These are phyloP conservation scores for Ochetophila trinervis DNA, from an alignment of 306 rosid genomes.

Conservation along the genomic window DNA sequence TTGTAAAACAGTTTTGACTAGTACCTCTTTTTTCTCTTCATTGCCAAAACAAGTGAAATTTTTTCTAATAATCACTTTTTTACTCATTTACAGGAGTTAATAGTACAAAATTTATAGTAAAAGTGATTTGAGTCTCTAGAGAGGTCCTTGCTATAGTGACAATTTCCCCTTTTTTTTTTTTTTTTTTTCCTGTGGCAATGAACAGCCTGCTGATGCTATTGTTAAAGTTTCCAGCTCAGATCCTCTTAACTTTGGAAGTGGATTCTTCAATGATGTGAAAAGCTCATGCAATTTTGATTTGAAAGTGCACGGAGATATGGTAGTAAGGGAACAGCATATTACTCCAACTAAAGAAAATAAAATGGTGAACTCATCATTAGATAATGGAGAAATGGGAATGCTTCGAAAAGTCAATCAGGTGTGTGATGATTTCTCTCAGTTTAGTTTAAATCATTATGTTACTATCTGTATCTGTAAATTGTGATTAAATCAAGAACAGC, in stretches of 20 bases:
- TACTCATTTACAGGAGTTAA: no score
- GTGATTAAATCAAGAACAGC: background rate
- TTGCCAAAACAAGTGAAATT: no score
- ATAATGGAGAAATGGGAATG: conserved; percentile 22
- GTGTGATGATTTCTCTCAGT: conserved; percentile 21
- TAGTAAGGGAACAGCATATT: conserved; percentile 29
- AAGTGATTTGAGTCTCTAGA: background rate
- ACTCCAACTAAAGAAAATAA: conserved; percentile 22
- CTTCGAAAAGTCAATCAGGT: conserved; percentile 40
- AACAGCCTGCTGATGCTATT: conserved; percentile 27
- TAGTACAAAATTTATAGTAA: no score
- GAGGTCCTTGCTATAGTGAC: background rate
- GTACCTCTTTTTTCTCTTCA: no score
- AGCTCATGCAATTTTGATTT: conserved; percentile 26
- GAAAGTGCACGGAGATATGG: conserved; percentile 26
- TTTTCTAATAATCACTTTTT: no score
- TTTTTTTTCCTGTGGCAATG: background rate
- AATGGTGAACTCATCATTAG: conserved; percentile 29
- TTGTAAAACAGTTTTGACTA: no score
- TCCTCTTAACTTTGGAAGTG: conserved; percentile 22
- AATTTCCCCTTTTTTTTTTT: background rate
- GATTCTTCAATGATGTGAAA: conserved; percentile 24
- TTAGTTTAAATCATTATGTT: background rate
- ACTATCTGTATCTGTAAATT: background rate
- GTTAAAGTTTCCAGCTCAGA: conserved; percentile 28